Percentiles rank a stretch among this genome's conserved stretches.
These are phyloP conservation scores for Orbilia brochopaga DNA, from an alignment of 2,329 filamentous ascomycete genomes.

Conservation along the genomic window DNA sequence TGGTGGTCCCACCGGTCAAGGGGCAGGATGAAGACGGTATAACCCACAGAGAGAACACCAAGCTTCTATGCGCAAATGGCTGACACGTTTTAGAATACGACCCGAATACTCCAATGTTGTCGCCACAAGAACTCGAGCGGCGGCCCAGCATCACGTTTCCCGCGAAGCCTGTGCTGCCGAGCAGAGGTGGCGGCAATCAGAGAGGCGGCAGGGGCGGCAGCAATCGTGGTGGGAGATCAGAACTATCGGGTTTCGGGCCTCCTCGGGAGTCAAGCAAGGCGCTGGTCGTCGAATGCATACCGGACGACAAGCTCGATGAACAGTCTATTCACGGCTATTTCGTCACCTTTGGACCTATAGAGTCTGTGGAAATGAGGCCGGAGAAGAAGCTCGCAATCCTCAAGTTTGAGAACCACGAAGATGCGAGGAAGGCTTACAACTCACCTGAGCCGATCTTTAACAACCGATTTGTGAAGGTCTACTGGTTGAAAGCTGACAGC, in stretches of 20 bases:
- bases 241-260: slow-evolving; percentile 70
- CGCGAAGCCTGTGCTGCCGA: slow-evolving; percentile 13
- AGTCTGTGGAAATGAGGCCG: slow-evolving; percentile 69
- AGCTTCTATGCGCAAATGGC: background rate
- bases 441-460: slow-evolving; percentile 83
- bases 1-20: slow-evolving; percentile 36
- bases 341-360: slow-evolving; percentile 71
- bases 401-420: slow-evolving; percentile 70
- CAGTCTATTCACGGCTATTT: slow-evolving; percentile 72
- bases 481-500: slow-evolving; percentile 70
- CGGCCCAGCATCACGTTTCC: slow-evolving; percentile 31
- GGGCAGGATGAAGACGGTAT: slow-evolving; percentile 52
- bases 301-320: slow-evolving; percentile 72
- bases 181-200: slow-evolving; percentile 54
- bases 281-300: slow-evolving; percentile 79
- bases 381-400: slow-evolving; percentile 73
- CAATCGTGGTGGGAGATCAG: slow-evolving; percentile 60
- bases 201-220: slow-evolving; percentile 56
- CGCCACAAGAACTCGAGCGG: slow-evolving; percentile 41
- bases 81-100: slow-evolving; percentile 64
- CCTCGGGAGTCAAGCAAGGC: slow-evolving; percentile 70
- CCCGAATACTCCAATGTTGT: slow-evolving; percentile 63
- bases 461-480: slow-evolving; percentile 84
- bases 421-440: slow-evolving; percentile 73
- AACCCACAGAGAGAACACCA: slow-evolving; percentile 52